phyloP scores from a whole-genome alignment of 164 flowering plant species.

The grape (Vitis vinifera) region DNA sequence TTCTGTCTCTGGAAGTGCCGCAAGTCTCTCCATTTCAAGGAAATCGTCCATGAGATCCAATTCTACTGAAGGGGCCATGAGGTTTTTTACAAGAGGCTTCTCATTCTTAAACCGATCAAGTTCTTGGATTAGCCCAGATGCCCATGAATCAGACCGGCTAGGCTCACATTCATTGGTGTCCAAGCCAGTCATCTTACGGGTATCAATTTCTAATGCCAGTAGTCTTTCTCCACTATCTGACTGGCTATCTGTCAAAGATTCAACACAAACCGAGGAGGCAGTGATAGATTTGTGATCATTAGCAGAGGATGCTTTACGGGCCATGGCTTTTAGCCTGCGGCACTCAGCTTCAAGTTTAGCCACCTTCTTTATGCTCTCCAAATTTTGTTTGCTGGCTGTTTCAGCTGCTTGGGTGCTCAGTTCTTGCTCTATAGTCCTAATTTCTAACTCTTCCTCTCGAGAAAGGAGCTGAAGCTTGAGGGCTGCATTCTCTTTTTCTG shows the following conservation, averaged over 20 bases:
- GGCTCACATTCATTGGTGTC: conserved; percentile 38
- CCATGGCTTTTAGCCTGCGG: conserved; percentile 53
- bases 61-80: conserved; percentile 18
- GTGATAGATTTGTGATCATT: conserved; percentile 43
- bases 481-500: conserved; percentile 61
- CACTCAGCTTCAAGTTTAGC: conserved; percentile 90
- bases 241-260: conserved; percentile 70
- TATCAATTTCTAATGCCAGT: conserved; percentile 36
- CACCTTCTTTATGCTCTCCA: conserved; percentile 79
- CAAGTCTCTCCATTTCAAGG: conserved; percentile 49
- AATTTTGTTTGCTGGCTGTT: conserved; percentile 80
- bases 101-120: conserved; percentile 64
- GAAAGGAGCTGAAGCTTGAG: conserved; percentile 55
- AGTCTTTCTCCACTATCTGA: conserved; percentile 70
- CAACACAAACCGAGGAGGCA: conserved; percentile 52
- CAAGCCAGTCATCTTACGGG: conserved; percentile 23
- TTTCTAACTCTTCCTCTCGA: conserved; percentile 60
- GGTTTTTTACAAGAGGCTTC: conserved; percentile 31
- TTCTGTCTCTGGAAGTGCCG: conserved; percentile 18
- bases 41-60: conserved; percentile 42
- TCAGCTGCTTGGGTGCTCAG: conserved; percentile 90
- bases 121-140: conserved; percentile 63
- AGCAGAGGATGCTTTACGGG: conserved; percentile 34
- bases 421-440: conserved; percentile 78
- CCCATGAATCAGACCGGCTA: conserved; percentile 58